Evolutionary conservation across 352 stramenopile genomes (phyloP).

Genomic region (Globisporangium recalcitrans): DNA sequence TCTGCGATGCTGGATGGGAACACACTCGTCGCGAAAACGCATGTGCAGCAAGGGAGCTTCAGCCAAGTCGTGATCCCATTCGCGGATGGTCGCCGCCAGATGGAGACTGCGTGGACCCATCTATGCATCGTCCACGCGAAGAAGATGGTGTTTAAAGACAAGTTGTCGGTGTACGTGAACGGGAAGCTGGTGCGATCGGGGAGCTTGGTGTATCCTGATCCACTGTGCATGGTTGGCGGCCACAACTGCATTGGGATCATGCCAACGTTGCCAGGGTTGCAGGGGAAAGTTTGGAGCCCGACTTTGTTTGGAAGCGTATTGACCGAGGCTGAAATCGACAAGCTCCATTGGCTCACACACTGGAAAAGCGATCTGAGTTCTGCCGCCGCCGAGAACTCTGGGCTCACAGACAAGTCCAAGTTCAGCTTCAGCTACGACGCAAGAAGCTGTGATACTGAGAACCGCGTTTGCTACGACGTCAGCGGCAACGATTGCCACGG

Average conservation of each 20-base stretch:
- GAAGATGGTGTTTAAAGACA: slow-evolving; percentile 89
- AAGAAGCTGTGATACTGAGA: slow-evolving; percentile 49
- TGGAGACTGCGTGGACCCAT: slow-evolving; percentile 62
- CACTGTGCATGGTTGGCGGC: slow-evolving; percentile 55
- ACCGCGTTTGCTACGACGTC: slow-evolving; percentile 59
- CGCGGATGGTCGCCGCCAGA: slow-evolving; percentile 31
- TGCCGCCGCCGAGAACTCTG: slow-evolving; percentile 55
- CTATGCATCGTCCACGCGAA: slow-evolving; percentile 79
- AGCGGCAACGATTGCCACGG: slow-evolving; percentile 74
- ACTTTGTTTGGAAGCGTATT: slow-evolving; percentile 69
- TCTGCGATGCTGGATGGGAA: slow-evolving; percentile 50
- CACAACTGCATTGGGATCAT: slow-evolving; percentile 70
- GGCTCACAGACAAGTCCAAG: slow-evolving; percentile 66
- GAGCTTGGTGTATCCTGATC: slow-evolving; percentile 69
- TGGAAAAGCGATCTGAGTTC: slow-evolving; percentile 68
- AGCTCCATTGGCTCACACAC: slow-evolving; percentile 69
- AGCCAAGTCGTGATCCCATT: slow-evolving; percentile 63
- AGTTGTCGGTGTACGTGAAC: slow-evolving; percentile 68
- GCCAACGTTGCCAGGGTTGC: slow-evolving; percentile 38
- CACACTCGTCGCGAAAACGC: slow-evolving; percentile 51
- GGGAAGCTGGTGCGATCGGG: slow-evolving; percentile 52
- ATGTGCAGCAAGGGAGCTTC: slow-evolving; percentile 33
- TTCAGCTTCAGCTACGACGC: slow-evolving; percentile 81
- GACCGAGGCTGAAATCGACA: slow-evolving; percentile 57
- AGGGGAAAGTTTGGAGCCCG: slow-evolving; percentile 72